phyloP scores from a whole-genome alignment of 352 stramenopile species.

The Phytophthora megakarya region DNA sequence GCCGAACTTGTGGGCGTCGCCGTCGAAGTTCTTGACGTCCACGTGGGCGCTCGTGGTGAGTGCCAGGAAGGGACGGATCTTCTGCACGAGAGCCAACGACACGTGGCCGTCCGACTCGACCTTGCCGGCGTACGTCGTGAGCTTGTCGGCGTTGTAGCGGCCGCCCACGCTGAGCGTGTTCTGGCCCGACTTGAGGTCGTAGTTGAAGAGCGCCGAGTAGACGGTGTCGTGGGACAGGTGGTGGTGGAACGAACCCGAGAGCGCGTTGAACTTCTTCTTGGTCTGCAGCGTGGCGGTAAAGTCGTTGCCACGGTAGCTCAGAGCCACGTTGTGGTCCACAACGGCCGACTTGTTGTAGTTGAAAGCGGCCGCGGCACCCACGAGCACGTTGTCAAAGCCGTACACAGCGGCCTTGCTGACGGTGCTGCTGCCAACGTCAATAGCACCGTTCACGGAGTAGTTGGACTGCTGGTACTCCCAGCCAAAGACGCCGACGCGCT shows the following conservation, averaged over 20 bases:
- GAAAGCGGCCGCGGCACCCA: constrained; percentile 75
- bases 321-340: constrained; percentile 82
- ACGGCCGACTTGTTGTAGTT: constrained; percentile 84
- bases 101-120: constrained; percentile 88
- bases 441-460: constrained; percentile 63
- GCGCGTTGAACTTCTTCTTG: constrained; percentile 88
- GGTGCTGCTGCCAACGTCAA: constrained; percentile 63
- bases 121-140: constrained; percentile 87
- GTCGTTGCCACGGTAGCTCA: constrained; percentile 80
- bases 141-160: constrained; percentile 80
- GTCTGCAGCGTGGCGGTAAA: constrained; percentile 81
- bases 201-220: constrained; percentile 89
- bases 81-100: constrained; percentile 84
- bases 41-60: constrained; percentile 87
- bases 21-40: constrained; percentile 92
- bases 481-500: constrained; percentile 76
- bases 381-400: constrained; percentile 77
- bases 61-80: constrained; percentile 85
- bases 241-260: constrained; percentile 87
- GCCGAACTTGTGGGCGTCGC: constrained; percentile 91
- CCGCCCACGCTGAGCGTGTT: constrained; percentile 85
- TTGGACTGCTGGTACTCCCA: constrained; percentile 74
- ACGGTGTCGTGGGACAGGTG: constrained; percentile 81
- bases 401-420: constrained; percentile 73
- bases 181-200: constrained; percentile 85